A percentile compares a stretch with the other conserved stretches of the same genome.
Conservation (phyloP, 73 alveolate species). For the Paraurostyla sp. region DNA sequence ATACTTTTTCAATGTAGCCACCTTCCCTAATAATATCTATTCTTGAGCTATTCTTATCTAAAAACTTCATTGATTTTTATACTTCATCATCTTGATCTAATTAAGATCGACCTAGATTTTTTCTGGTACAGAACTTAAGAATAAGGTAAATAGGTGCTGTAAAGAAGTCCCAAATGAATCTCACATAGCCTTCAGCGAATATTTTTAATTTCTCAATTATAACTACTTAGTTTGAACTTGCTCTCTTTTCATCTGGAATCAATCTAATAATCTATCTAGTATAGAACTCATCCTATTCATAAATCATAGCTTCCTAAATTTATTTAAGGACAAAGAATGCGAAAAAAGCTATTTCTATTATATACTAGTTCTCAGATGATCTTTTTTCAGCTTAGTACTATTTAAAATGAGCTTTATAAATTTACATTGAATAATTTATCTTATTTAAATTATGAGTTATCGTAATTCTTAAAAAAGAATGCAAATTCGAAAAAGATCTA, state of each 20-base stretch:
- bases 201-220: neutral
- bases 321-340: neutral
- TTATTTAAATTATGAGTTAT: neutral
- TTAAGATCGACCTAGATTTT: neutral
- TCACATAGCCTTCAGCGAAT: neutral
- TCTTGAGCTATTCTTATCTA: neutral
- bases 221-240: neutral
- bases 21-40: neutral
- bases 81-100: neutral
- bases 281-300: constrained; percentile 23
- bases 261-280: neutral
- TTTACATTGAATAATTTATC: neutral
- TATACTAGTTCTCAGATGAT: too few relatives aligned
- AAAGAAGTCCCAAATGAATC: neutral
- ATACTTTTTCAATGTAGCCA: neutral
- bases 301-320: neutral
- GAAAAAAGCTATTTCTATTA: neutral
- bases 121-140: neutral
- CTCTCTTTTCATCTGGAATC: neutral
- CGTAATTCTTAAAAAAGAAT: neutral
- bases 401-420: neutral
- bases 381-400: neutral
- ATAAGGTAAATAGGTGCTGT: neutral
- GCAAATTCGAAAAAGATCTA: neutral
- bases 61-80: neutral